Evolutionary conservation across 306 rosid species (phyloP), one percentile per base, ranked within the genome.

Genomic region (Aeschynomene evenia): DNA sequence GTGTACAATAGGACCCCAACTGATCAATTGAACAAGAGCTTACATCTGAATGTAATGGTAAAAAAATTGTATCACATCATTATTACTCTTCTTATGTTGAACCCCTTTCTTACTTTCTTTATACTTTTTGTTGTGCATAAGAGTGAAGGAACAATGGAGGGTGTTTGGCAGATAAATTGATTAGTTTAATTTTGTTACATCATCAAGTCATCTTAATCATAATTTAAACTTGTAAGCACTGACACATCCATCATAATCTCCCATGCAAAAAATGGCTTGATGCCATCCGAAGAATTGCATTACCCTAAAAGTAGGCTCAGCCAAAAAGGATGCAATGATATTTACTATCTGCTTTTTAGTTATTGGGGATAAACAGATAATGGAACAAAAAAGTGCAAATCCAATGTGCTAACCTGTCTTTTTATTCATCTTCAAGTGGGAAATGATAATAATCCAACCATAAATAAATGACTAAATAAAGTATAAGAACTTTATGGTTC

Each of bases 381-480:
- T 9, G 51, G 48, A 63, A 34, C 56, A 42, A 46, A 3, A 63
- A 59, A 42, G 36, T 77, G 72, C 12, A 54, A 16, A 11, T 31
- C 55, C 46, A 7, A 22, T 63, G 26, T 23, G 62, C 39, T 34
- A 16, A 37, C 63, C 48, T 26, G 19, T 37, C 43, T 42, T 61
- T 45, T 20, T 11, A 5, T 39, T 33, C 15, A 29, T 52, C 43
- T 43, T 54, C 21, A 65, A 65, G 79, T 64, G 79, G 60, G 12
- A 9, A 74, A 43, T 55, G 57, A 65, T 20, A 42, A 6, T 40
- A 40, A 57, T 65, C 79, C 66, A 65, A 65, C 72, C 22, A 54
- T 26, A 24, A 26, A 2, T 56, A 66, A 22, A 52, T 11, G 43
- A 46, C n/a, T 31, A 55, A n/a, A n/a, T 56, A 57, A 34, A 68